Evolutionary conservation across 768 basidiomycete genomes (phyloP), one percentile per base, ranked within the genome.

Genomic region (Symmetrospora coprosmae): DNA sequence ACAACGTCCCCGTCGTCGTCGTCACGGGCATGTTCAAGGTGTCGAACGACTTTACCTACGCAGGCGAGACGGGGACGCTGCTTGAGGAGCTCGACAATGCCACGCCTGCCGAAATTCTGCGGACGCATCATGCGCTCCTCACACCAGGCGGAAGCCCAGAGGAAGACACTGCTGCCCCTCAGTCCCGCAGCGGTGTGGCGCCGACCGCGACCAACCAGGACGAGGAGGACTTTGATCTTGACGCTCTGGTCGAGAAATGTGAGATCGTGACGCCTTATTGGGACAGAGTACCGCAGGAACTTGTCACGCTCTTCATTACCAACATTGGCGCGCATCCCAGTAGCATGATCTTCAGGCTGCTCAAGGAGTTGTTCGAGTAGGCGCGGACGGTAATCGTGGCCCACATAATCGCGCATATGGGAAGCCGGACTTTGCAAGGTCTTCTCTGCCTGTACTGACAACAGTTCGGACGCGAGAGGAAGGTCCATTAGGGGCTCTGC

Each of bases 11-110:
- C 1, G 74, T 88, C 41, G 81, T 87, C 46, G 85, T 87, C 0
- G 85, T 86, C 67, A 86, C 87, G 2, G 94, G 92, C 2, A 90
- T 94, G 73, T 99, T 90, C 76, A 99, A 99, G 71, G 76, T 97
- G 65, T 91, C 89, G 6, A 91, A 90, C 30, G 43, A 43, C 27
- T 58, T 58, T 8, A 73, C 84, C 27, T 90, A 87, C 85, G 86
- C 87, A 72, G 72, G 87, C 56, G 86, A 87, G 16, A 38, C 28
- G 21, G 55, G 55, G 6, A 40, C 34, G 14, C 35, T 53, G 13
- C 31, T 40, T 19, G 39, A 66, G 85, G 56, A 66, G 58, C 78
- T 82, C 64, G 89, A 85, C 75, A 85, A 86, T 66, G 84, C 83
- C 2, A 77, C 79, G 64, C 82, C 81, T 2, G 67, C 62, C 19